phyloP scores from a whole-genome alignment of 305 asterid species.

The Fraxinus ornus region DNA sequence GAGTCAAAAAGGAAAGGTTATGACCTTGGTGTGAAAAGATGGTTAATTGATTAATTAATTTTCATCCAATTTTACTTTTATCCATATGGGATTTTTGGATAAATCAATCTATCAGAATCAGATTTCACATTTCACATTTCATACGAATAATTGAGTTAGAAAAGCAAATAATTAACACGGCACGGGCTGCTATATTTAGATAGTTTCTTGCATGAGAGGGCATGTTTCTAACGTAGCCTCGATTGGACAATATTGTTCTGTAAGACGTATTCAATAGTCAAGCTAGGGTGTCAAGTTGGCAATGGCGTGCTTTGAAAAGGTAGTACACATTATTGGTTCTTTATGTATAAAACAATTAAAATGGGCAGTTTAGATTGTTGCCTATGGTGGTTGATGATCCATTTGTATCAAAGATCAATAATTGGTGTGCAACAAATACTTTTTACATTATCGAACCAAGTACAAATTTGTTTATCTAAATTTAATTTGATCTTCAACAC shows the following conservation, averaged over 20 bases:
- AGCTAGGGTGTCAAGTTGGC: not conserved
- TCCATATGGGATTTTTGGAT: not conserved
- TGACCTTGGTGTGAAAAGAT: conserved; percentile 40
- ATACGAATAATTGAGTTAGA: not conserved
- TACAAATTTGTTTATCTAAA: not conserved
- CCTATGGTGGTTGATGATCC: conserved; percentile 1
- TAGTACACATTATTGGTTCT: not conserved
- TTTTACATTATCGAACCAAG: not conserved
- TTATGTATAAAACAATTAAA: not conserved
- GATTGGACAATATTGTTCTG: not conserved
- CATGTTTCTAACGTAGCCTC: not conserved
- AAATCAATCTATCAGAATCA: not conserved
- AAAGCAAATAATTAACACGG: not conserved
- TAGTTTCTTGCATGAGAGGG: conserved; percentile 4
- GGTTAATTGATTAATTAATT: not conserved
- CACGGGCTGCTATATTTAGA: not conserved
- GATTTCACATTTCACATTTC: not conserved
- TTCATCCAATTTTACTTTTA: conserved; percentile 11
- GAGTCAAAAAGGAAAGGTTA: conserved; percentile 48
- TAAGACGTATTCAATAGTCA: not conserved
- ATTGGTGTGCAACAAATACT: not conserved
- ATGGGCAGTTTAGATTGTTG: not conserved
- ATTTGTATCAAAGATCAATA: conserved; percentile 2
- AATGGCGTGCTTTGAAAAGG: not conserved
- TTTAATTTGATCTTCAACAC: not conserved